These are phyloP conservation scores for Nidularia sp. DNA, from an alignment of 768 basidiomycete genomes.

Conservation along the genomic window DNA sequence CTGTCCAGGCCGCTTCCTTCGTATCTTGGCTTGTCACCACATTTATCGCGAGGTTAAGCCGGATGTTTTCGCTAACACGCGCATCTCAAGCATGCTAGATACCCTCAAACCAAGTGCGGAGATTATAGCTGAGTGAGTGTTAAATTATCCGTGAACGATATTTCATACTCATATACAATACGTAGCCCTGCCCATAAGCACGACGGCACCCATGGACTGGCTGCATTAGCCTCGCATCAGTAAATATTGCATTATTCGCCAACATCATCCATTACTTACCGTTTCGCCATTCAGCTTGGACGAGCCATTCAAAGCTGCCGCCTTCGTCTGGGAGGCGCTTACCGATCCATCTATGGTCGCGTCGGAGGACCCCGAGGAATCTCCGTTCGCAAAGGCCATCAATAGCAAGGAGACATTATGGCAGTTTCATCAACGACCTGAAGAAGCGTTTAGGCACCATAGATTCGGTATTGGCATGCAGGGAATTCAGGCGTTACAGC, in stretches of 20 bases:
- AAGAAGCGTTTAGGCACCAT: conserved; percentile 7
- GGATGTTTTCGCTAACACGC: conserved; percentile 30
- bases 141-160: background rate
- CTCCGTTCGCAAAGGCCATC: background rate
- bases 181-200: background rate
- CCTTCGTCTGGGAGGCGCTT: background rate
- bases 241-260: background rate
- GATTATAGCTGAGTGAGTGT: conserved; percentile 17
- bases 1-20: conserved; percentile 18
- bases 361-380: background rate
- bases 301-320: background rate
- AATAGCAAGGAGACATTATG: conserved; percentile 12
- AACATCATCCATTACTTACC: background rate
- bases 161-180: background rate
- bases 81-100: conserved; percentile 25
- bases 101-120: conserved; percentile 22
- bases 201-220: background rate
- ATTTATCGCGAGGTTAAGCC: conserved; percentile 30
- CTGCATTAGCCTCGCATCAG: background rate
- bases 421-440: conserved; percentile 11
- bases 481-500: conserved; percentile 10
- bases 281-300: background rate
- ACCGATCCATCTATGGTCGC: background rate
- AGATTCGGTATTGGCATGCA: conserved; percentile 20
- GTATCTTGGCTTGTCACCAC: conserved; percentile 27